phyloP scores from a whole-genome alignment of 1,139 yeast species.

The Komagataea norvegica region DNA sequence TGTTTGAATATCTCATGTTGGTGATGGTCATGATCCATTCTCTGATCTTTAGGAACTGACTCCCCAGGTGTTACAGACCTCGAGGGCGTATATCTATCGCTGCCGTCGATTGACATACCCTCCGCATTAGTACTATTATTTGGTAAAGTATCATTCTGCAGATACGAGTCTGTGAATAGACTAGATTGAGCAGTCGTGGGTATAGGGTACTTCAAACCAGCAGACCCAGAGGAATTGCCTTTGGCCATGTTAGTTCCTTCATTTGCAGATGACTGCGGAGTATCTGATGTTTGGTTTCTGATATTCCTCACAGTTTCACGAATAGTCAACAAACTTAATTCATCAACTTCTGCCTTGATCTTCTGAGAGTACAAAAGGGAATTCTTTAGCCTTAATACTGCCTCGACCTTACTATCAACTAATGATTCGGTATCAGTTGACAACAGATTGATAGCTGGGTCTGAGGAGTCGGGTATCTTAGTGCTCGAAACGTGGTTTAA shows the following conservation, averaged over 20 bases:
- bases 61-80: slow-evolving; percentile 38
- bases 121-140: slow-evolving; percentile 13
- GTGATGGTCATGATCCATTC: slow-evolving; percentile 6
- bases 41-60: slow-evolving; percentile 7
- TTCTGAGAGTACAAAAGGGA: slow-evolving; percentile 75
- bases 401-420: slow-evolving; percentile 64
- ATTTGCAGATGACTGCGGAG: slow-evolving; percentile 6
- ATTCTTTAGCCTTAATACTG: slow-evolving; percentile 71
- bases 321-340: slow-evolving; percentile 61
- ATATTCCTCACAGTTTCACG: slow-evolving; percentile 44
- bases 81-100: slow-evolving; percentile 30
- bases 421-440: slow-evolving; percentile 64
- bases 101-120: slow-evolving; percentile 13
- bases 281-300: slow-evolving; percentile 24
- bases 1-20: slow-evolving; percentile 13
- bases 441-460: slow-evolving; percentile 57
- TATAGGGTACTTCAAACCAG: slow-evolving; percentile 17
- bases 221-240: not conserved
- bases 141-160: slow-evolving; percentile 33
- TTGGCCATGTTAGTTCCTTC: not conserved
- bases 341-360: slow-evolving; percentile 78
- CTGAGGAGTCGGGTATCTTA: slow-evolving; percentile 54
- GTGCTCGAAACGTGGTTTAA: slow-evolving; percentile 51
- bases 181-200: slow-evolving; percentile 28
- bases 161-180: slow-evolving; percentile 39